A percentile compares a stretch with the other conserved stretches of the same genome.
phyloP scores from a whole-genome alignment of 2,329 filamentous ascomycete genomes.

The Cytospora chrysosperma region DNA sequence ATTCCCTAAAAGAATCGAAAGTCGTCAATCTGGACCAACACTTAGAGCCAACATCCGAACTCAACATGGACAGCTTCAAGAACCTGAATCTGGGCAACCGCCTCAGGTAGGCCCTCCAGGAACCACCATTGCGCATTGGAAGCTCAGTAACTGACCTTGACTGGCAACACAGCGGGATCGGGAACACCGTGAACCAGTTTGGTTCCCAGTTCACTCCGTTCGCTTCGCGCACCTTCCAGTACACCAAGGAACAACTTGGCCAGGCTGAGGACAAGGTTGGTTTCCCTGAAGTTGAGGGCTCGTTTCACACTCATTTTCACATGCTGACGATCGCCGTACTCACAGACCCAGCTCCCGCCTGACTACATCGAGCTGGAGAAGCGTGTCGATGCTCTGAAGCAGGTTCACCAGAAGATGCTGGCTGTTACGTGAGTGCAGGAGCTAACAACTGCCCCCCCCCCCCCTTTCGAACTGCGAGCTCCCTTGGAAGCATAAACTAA shows the following conservation, averaged over 20 bases:
- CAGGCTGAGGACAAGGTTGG: constrained; percentile 88
- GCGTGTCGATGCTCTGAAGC: constrained; percentile 94
- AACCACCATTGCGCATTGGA: constrained; percentile 16
- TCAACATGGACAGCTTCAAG: constrained; percentile 57
- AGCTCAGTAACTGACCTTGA: constrained; percentile 33
- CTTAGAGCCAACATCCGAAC: neutral
- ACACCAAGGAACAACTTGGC: constrained; percentile 95
- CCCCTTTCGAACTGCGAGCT: neutral
- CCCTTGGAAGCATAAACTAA: neutral
- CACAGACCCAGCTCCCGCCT: constrained; percentile 87
- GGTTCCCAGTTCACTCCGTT: constrained; percentile 89
- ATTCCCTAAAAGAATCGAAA: neutral
- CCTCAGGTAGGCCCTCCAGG: constrained; percentile 46
- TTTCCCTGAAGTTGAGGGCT: neutral
- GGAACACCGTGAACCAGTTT: constrained; percentile 9
- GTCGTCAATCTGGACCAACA: neutral
- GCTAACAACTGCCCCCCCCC: no score
- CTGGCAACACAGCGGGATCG: constrained; percentile 42
- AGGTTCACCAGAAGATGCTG: constrained; percentile 95
- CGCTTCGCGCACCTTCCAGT: constrained; percentile 91
- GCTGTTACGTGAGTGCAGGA: constrained; percentile 81
- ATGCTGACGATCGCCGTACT: constrained; percentile 4
- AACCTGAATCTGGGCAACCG: constrained; percentile 56
- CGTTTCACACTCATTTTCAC: neutral
- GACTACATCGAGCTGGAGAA: constrained; percentile 99